Evolutionary conservation across 768 basidiomycete genomes (phyloP), one percentile per base, ranked within the genome.

Genomic region (Trametes cubensis): DNA sequence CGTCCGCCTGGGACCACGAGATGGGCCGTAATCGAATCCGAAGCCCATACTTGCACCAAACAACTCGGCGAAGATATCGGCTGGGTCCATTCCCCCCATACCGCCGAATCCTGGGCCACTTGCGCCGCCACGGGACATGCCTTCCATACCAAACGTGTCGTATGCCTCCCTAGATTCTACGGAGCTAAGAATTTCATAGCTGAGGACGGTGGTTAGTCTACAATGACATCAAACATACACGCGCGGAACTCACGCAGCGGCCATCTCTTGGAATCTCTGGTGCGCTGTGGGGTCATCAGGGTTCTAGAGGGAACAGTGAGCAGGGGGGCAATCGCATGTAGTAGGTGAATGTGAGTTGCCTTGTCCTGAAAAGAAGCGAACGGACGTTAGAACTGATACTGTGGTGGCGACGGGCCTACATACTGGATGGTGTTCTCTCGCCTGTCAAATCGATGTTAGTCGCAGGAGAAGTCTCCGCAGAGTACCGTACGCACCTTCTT

Each of bases 361-460:
- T 90, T 92, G 76, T 92, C 90, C 90, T 91, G 68, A 10, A 65
- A 38, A 14, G 10, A 25, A 41, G n/a, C 4, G 17, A n/a, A 28
- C 20, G 3, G n/a, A 48, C n/a, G 18, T 52, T 25, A 46, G 40
- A 39, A 40, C 42, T 34, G 34, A 34, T 34, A 34, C 34, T 34
- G 5, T 10, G 34, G 34, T 34, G 34, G 34, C 34, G 34, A 34
- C 10, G 34, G 38, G 51, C 42, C n/a, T 26, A 77, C 85, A 71
- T 75, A 94, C 92, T 46, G 94, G 94, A 73, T 95, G 93, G 66
- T 92, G 88, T 71, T 92, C 85, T 71, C 88, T 93, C 34, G 94
- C 94, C 90, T 94, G 62, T 34, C 62, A 54, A 42, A 55, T 64
- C 50, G 70, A 65, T 69, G 45, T 49, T 58, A 51, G 65, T 65